Evolutionary conservation across 139 green algal genomes (phyloP).

Genomic region (Bryopsis sp.): DNA sequence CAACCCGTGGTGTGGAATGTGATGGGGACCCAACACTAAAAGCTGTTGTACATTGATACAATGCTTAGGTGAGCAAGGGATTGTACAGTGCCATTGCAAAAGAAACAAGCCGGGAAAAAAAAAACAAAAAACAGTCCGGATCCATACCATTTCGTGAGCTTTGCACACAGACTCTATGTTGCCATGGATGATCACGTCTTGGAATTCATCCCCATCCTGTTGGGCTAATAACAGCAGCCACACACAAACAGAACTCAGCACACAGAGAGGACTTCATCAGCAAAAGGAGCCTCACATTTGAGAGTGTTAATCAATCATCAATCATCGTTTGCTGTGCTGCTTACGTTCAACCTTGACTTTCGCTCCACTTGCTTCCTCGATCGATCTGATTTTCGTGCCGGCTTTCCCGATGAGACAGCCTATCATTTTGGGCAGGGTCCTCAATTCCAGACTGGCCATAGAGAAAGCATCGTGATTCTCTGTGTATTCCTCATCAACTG

Average conservation of each 20-base stretch:
- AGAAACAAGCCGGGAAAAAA: no score
- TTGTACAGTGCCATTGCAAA: no score
- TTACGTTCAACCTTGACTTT: slow-evolving; percentile 11
- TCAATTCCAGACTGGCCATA: slow-evolving; percentile 10
- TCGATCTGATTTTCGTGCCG: slow-evolving; percentile 11
- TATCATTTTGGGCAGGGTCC: slow-evolving; percentile 10
- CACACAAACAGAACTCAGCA: no score
- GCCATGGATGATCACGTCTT: slow-evolving; percentile 9
- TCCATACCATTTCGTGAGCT: slow-evolving; percentile 6
- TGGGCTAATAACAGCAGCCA: no score
- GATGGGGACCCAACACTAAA: no score
- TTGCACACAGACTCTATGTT: not conserved
- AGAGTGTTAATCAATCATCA: not conserved
- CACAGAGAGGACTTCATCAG: not conserved
- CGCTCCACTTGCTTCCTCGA: slow-evolving; percentile 13
- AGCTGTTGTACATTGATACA: no score
- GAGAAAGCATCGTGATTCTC: not conserved
- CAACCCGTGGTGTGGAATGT: no score
- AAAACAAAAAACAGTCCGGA: no score
- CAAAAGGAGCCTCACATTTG: not conserved
- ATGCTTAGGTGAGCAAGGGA: no score
- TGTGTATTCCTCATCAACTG: slow-evolving; percentile 13
- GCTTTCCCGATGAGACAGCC: slow-evolving; percentile 17
- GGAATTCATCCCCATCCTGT: slow-evolving; percentile 12
- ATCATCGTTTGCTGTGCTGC: not conserved